phyloP scores from a whole-genome alignment of 2,329 filamentous ascomycete species.

The Piedraia hortae region DNA sequence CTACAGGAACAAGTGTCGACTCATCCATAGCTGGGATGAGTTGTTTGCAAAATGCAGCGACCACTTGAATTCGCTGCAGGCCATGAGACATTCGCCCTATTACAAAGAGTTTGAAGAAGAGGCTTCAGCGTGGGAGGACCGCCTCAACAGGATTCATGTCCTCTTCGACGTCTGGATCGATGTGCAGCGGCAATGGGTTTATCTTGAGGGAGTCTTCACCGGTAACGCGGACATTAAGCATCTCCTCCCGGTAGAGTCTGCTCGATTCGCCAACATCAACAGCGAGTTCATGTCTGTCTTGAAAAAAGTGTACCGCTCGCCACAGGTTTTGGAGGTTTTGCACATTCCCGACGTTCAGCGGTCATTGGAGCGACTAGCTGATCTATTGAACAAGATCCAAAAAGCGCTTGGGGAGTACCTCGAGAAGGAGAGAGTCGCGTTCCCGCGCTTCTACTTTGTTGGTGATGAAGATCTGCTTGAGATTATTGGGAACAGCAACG shows the following conservation, averaged over 20 bases:
- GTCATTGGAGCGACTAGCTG: conserved; percentile 81
- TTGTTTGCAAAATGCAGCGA: conserved; percentile 96
- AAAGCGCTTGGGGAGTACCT: conserved; percentile 96
- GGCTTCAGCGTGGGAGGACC: conserved; percentile 89
- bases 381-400: conserved; percentile 94
- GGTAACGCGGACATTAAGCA: conserved; percentile 98
- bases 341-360: conserved; percentile 91
- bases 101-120: conserved; percentile 99
- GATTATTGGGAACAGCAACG: conserved; percentile 98
- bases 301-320: conserved; percentile 96
- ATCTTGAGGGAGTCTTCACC: conserved; percentile 94
- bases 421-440: conserved; percentile 88
- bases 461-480: conserved; percentile 94
- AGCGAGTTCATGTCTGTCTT: conserved; percentile 96
- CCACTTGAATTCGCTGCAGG: conserved; percentile 87
- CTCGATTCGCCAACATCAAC: conserved; percentile 96
- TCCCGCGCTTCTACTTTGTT: conserved; percentile 97
- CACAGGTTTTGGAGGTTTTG: conserved; percentile 82
- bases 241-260: conserved; percentile 81
- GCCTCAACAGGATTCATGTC: conserved; percentile 86
- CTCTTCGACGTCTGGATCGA: conserved; percentile 99
- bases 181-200: conserved; percentile 99
- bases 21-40: conserved; percentile 95
- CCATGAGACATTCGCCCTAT: conserved; percentile 96
- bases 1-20: conserved; percentile 91